Evolutionary conservation across 345 rosid genomes (phyloP), one percentile per base, ranked within the genome.

Genomic region (Corchorus capsularis): DNA sequence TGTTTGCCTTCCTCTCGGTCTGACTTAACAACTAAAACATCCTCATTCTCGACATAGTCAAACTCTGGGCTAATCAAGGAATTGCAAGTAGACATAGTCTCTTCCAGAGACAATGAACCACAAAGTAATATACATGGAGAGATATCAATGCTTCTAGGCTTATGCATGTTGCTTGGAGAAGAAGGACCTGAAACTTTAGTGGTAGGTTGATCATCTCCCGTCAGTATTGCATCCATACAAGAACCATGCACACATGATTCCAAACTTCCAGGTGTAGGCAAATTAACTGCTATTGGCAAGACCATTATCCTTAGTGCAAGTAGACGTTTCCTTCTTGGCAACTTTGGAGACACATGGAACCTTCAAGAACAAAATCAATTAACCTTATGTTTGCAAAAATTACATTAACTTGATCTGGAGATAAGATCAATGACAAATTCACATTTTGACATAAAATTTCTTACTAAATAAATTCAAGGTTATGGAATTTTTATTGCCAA

Each of bases 51-150:
- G 8, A 77, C 17, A 55, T 77, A 77, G 56, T 73, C 80, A 73
- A 68, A 73, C 47, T 77, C 77, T 66, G 78, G 78, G 65, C 83
- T 77, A 75, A 69, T 54, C 54, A 81, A 16, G 6, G 83, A 81
- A 63, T 68, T 37, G 6, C 83, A 52, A 63, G 80, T 81, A 34
- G 83, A 81, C 78, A 81, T 77, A n/a, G 75, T 68, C 77, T 77
- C 78, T 68, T 81, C 80, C 78, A 81, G 4, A 47, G 78, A 73
- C 54, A 61, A 63, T 14, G 78, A 77, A 49, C 49, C 78, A n/a
- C 39, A 50, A 72, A 73, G 27, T 69, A 59, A 69, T 50, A 59
- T 50, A 54, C 45, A 50, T 50, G 73, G 57, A 69, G 57, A 50
- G 16, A 32, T 16, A 69, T 50, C 20, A 59, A 32, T 50, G 73